A percentile compares a stretch with the other conserved stretches of the same genome.
phyloP scores from a whole-genome alignment of 169 alveolate genomes.

The Plasmodium sp. region DNA sequence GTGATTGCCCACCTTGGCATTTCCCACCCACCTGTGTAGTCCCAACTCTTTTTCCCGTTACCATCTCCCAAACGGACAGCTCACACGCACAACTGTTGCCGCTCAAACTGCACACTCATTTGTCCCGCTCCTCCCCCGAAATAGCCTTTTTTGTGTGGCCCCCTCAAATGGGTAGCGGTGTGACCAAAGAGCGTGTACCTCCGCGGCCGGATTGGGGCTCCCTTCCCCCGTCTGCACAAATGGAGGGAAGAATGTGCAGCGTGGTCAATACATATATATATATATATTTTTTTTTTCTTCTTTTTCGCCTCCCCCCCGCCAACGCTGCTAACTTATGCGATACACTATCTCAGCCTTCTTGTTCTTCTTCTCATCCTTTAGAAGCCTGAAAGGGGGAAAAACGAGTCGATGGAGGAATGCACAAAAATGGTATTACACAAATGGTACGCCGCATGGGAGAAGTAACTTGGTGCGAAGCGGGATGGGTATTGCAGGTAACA shows the following conservation, averaged over 20 bases:
- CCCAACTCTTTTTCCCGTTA: neutral
- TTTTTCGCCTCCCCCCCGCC: neutral
- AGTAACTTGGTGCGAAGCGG: neutral
- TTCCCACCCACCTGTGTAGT: neutral
- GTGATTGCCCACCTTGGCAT: neutral
- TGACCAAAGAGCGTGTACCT: neutral
- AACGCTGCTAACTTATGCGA: constrained; percentile 6
- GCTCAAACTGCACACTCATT: neutral
- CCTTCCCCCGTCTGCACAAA: neutral
- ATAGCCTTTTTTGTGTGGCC: neutral
- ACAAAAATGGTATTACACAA: neutral
- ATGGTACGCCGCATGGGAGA: neutral
- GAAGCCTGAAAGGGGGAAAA: constrained; percentile 4
- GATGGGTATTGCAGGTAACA: neutral
- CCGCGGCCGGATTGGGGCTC: neutral
- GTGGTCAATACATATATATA: neutral
- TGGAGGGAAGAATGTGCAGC: neutral
- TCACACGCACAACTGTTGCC: neutral
- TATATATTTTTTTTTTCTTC: neutral
- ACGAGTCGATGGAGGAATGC: neutral
- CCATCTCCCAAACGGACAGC: neutral
- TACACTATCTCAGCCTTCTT: constrained; percentile 40
- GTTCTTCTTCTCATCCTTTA: constrained; percentile 34
- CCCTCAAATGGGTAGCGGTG: neutral
- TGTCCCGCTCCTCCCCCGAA: neutral